Conservation (phyloP, 148 eudicot genomes). For the Persicaria tinctoria region DNA sequence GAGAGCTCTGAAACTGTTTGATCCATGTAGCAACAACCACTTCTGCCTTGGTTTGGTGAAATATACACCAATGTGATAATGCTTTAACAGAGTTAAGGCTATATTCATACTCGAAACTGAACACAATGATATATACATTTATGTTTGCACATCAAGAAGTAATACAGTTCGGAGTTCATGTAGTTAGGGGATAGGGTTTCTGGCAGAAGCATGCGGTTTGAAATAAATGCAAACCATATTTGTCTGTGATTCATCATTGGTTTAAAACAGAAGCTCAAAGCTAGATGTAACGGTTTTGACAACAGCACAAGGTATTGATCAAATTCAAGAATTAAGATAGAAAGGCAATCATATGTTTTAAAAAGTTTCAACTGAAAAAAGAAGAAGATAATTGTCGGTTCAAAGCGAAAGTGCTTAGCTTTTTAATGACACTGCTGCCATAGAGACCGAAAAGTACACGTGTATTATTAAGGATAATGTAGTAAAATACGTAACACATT, state of each 20-base stretch:
- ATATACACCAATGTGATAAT: conserved; percentile 96
- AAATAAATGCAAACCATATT: not conserved
- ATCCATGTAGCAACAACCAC: conserved; percentile 86
- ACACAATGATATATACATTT: not conserved
- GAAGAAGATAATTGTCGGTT: too few relatives aligned
- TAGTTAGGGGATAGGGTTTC: not conserved
- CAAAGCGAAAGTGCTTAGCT: not conserved
- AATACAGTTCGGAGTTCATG: not conserved
- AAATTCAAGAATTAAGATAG: not conserved
- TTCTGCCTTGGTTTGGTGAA: conserved; percentile 88
- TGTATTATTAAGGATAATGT: not conserved
- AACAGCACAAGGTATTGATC: not conserved
- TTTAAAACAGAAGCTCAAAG: not conserved
- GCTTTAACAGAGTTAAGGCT: conserved; percentile 57
- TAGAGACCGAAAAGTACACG: not conserved
- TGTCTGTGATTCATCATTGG: not conserved
- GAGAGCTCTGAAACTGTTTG: conserved; percentile 58
- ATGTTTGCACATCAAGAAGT: not conserved
- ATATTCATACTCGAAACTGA: not conserved
- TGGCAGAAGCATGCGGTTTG: not conserved
- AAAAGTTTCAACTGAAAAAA: not conserved
- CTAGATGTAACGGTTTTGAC: not conserved
- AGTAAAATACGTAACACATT: too few relatives aligned
- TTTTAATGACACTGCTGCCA: not conserved
- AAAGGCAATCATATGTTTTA: not conserved